Evolutionary conservation across 306 rosid species (phyloP), one percentile per base, ranked within the genome.

Genomic region (Rosa lucieae): DNA sequence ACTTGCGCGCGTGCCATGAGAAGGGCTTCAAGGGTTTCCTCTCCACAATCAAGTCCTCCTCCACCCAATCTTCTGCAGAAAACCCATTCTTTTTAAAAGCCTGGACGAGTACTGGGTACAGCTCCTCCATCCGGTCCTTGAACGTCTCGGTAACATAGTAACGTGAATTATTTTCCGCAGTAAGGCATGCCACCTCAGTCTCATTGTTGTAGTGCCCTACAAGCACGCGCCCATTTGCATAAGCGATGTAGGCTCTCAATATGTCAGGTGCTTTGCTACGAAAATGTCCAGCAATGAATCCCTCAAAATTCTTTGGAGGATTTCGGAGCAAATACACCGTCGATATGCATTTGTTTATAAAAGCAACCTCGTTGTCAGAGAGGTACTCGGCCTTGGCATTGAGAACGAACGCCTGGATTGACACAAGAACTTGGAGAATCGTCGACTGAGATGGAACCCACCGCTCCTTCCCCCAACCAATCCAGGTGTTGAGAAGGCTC

Each of bases 401-500:
- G 37, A 12, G 85, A 43, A 90, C 89, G 61, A 92, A 87, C 0
- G 67, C 93, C 61, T 92, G 97, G 4, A 90, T 77, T 0, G 97
- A 92, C 3, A 90, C 68, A 42, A 90, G 42, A 0, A 90, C 80
- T 69, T 92, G 95, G 2, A 90, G 79, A 10, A 90, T 17, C 2
- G 93, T 90, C 0, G 93, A 92, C 20, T 51, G 13, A 0, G 51
- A 6, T 0, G 92, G 87, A 47, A 83, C 78, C 92, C 95, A 92
- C 61, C 1, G 37, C 37, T 92, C 88, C 4, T 12, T 42, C 74
- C 23, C 35, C 3, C 4, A 62, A 32, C 37, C 92, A 0, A 0
- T 0, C 89, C 93, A 92, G 0, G 95, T 92, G 79, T 90, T 87
- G 29, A 92, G 83, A 9, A 92, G 81, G 52, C 93, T 90, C 68